These are phyloP conservation scores for Chlorophyllum brunneum DNA, from an alignment of 768 basidiomycete genomes.

Conservation along the genomic window DNA sequence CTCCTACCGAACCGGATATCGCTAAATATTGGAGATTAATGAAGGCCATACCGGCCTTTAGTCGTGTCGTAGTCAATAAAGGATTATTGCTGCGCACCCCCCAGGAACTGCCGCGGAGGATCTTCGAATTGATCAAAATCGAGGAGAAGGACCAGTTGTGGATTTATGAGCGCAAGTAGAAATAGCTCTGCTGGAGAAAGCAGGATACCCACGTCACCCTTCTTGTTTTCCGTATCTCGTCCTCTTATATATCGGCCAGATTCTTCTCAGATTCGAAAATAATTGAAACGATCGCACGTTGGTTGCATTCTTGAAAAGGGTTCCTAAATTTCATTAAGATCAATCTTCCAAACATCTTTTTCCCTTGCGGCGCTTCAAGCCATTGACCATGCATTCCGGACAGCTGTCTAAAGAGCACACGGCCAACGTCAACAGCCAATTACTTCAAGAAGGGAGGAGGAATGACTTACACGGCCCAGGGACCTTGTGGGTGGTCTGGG, in stretches of 20 bases:
- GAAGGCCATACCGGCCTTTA: conserved; percentile 42
- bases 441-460: too few species aligned
- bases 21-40: conserved; percentile 38
- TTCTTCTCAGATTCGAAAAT: not conserved
- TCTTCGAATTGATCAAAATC: conserved; percentile 10
- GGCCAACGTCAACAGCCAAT: too few species aligned
- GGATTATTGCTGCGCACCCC: not conserved
- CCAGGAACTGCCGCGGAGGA: not conserved
- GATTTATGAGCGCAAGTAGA: conserved; percentile 16
- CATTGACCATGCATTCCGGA: conserved; percentile 21
- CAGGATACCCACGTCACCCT: not conserved
- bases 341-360: not conserved
- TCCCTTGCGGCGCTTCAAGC: not conserved
- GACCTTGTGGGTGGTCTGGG: too few species aligned
- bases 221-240: not conserved
- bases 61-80: conserved; percentile 14
- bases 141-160: conserved; percentile 15
- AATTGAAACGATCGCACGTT: not conserved
- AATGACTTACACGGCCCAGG: conserved; percentile 29
- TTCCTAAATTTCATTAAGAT: not conserved
- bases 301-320: not conserved
- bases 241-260: not conserved
- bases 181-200: not conserved
- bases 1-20: conserved; percentile 21
- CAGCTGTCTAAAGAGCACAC: too few species aligned